Conservation (phyloP, 345 rosid genomes). For the Citrus australasica region DNA sequence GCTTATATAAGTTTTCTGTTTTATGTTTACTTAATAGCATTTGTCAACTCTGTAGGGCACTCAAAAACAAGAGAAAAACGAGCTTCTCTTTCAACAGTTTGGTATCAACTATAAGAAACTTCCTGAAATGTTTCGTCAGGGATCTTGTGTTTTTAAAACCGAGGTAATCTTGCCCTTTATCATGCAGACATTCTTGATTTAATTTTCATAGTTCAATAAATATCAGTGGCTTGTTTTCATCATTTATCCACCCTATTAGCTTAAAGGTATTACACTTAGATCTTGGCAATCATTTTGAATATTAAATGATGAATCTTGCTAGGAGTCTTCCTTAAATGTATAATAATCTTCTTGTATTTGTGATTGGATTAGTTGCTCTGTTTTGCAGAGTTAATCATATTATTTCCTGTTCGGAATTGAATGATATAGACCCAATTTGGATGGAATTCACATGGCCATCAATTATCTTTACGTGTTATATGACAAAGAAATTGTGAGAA, state of each 20-base stretch:
- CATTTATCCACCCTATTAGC: not conserved
- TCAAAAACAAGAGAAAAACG: conserved; percentile 78
- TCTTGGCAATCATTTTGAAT: not conserved
- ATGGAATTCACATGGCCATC: not conserved
- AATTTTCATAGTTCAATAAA: not conserved
- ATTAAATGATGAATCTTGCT: not conserved
- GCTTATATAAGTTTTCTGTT: not conserved
- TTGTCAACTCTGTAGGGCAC: conserved; percentile 48
- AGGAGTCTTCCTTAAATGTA: not conserved
- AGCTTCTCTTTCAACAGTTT: conserved; percentile 74
- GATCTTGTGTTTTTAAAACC: conserved; percentile 66
- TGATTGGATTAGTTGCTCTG: not conserved
- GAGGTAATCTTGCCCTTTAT: conserved; percentile 43
- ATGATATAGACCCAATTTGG: not conserved
- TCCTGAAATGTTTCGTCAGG: conserved; percentile 78
- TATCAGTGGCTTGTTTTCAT: not conserved
- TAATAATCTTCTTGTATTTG: not conserved
- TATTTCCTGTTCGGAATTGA: not conserved
- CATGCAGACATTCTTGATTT: not conserved
- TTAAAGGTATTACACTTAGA: not conserved
- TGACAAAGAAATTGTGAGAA: not conserved
- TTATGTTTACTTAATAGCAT: not conserved
- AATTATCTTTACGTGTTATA: not conserved
- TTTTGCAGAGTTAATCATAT: not conserved
- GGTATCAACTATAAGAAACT: conserved; percentile 70